Evolutionary conservation across 1,284 basidiomycete species (phyloP).

Genomic region (Golubevia pallescens): DNA sequence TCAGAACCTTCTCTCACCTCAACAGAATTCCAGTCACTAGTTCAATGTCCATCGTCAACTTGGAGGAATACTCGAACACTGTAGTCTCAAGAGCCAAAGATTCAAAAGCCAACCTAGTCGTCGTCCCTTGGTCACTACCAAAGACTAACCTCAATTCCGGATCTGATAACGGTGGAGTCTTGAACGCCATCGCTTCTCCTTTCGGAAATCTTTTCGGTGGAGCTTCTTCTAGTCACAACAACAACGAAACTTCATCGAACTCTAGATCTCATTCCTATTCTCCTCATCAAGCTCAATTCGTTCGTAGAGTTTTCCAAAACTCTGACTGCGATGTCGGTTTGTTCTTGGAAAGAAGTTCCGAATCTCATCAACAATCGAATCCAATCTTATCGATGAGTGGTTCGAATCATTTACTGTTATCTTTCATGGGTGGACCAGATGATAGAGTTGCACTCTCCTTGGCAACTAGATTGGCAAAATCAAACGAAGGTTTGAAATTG

Average conservation of each 20-base stretch:
- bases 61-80: conserved; percentile 38
- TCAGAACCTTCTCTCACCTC: conserved; percentile 76
- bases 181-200: neutral
- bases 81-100: conserved; percentile 32
- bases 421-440: conserved; percentile 55
- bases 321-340: conserved; percentile 45
- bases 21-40: conserved; percentile 41
- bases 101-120: conserved; percentile 32
- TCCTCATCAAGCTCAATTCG: conserved; percentile 43
- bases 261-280: conserved; percentile 9
- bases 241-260: neutral
- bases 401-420: conserved; percentile 25
- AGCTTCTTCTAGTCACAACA: neutral
- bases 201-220: neutral
- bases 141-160: conserved; percentile 2
- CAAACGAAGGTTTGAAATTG: conserved; percentile 30
- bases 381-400: conserved; percentile 12
- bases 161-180: conserved; percentile 8
- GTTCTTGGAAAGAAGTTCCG: conserved; percentile 32
- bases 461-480: conserved; percentile 23
- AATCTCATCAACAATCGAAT: neutral
- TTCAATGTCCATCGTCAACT: conserved; percentile 41
- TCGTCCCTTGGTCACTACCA: conserved; percentile 44
- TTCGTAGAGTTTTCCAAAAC: conserved; percentile 44
- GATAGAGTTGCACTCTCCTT: conserved; percentile 48